Evolutionary conservation across 2,329 filamentous ascomycete species (phyloP).

Genomic region (Talaromyces sp.): DNA sequence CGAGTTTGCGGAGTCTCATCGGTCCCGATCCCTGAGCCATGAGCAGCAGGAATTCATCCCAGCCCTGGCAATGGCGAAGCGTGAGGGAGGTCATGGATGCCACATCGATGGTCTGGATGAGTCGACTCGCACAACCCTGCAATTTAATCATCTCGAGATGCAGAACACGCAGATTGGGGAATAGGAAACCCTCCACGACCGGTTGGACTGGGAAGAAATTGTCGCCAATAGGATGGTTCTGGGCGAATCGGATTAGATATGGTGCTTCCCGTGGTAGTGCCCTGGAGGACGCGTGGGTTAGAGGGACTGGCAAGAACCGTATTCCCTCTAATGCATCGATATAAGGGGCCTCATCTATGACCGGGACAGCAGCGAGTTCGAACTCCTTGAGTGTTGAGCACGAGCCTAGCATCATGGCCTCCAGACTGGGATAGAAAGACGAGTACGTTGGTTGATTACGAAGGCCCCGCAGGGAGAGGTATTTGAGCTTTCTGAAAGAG

Average conservation of each 20-base stretch:
- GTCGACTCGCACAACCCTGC: not conserved
- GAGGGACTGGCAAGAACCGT: not conserved
- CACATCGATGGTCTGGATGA: not conserved
- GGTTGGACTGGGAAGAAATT: not conserved
- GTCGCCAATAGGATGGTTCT: not conserved
- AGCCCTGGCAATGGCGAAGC: not conserved
- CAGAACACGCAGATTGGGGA: conserved; percentile 3
- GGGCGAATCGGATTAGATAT: not conserved
- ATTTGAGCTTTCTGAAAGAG: conserved; percentile 11
- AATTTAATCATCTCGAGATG: conserved; percentile 2
- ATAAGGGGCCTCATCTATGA: not conserved
- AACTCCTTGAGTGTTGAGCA: not conserved
- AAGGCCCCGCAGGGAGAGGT: not conserved
- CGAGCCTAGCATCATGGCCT: not conserved
- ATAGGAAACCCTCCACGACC: not conserved
- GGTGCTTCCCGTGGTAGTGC: not conserved
- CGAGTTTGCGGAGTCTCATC: conserved; percentile 4
- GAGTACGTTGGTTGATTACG: not conserved
- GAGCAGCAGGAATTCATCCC: not conserved
- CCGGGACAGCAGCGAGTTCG: not conserved
- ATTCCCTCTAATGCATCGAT: not conserved
- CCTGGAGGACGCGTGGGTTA: not conserved
- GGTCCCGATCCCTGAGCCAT: not conserved
- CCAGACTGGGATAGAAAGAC: not conserved
- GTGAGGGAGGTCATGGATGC: conserved; percentile 1